Conservation (phyloP, 768 basidiomycete species). For the Omphalotus guepiniiformis region DNA sequence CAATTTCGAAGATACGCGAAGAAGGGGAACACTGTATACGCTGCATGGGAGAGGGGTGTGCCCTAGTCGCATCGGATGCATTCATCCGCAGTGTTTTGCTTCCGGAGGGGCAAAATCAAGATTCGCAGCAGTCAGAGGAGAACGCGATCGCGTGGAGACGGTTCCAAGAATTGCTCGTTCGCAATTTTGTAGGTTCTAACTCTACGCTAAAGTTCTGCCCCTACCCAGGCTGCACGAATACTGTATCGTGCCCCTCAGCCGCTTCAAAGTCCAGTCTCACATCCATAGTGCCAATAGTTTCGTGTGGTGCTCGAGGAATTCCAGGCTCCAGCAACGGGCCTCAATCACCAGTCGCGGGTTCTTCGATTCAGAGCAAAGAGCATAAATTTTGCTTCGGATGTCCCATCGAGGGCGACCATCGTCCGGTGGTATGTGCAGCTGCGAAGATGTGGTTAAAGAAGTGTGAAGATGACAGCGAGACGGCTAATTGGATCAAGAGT, state of each 20-base stretch:
- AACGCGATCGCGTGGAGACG: constrained; percentile 55
- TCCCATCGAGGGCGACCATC: constrained; percentile 80
- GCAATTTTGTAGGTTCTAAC: constrained; percentile 86
- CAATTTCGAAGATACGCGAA: constrained; percentile 74
- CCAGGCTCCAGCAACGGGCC: constrained; percentile 22
- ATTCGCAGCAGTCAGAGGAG: constrained; percentile 17
- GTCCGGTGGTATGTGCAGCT: constrained; percentile 85
- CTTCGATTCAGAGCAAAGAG: constrained; percentile 32
- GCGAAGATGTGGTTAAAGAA: constrained; percentile 96
- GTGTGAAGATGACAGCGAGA: constrained; percentile 96
- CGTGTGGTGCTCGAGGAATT: constrained; percentile 64
- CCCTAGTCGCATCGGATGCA: constrained; percentile 56
- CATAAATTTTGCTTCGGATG: constrained; percentile 97
- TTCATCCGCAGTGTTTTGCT: constrained; percentile 58
- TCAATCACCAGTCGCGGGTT: neutral
- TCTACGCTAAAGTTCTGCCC: constrained; percentile 90
- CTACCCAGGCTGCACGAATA: constrained; percentile 89
- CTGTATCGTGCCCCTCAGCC: constrained; percentile 86
- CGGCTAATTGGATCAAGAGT: constrained; percentile 99
- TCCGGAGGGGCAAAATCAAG: neutral
- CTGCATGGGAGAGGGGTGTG: constrained; percentile 81
- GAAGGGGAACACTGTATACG: constrained; percentile 70
- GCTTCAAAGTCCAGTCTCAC: constrained; percentile 70
- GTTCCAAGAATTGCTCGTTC: constrained; percentile 83
- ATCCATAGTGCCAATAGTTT: constrained; percentile 83